Evolutionary conservation across 352 stramenopile species (phyloP).

Genomic region (Elongisporangium anandrum): DNA sequence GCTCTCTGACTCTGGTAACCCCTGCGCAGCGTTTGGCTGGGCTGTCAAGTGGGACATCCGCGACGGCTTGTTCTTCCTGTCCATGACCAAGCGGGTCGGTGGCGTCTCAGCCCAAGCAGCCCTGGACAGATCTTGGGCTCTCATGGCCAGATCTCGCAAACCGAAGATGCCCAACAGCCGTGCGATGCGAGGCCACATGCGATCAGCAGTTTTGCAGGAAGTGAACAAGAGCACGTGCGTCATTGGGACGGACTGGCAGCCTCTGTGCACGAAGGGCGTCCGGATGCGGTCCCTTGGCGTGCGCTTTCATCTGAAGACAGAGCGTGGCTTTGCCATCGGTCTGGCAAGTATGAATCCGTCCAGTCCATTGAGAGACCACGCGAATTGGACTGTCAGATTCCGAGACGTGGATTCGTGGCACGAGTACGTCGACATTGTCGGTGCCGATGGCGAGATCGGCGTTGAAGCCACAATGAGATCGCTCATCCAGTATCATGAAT

Average conservation of each 20-base stretch:
- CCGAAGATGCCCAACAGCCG: background rate
- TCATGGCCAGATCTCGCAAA: background rate
- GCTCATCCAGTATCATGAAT: constrained; percentile 29
- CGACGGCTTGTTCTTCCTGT: constrained; percentile 28
- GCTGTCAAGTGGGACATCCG: constrained; percentile 29
- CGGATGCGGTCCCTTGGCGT: constrained; percentile 30
- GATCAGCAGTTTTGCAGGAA: constrained; percentile 35
- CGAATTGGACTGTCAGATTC: background rate
- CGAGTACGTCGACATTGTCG: constrained; percentile 39
- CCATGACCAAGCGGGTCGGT: constrained; percentile 39
- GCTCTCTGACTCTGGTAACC: background rate
- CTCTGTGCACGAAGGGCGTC: constrained; percentile 24
- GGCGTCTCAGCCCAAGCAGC: constrained; percentile 33
- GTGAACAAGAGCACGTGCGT: constrained; percentile 36
- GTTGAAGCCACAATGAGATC: constrained; percentile 54
- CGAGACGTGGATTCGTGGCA: constrained; percentile 41
- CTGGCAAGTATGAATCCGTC: constrained; percentile 29
- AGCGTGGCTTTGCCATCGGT: constrained; percentile 25
- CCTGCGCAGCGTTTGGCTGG: constrained; percentile 49
- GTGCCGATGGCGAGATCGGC: constrained; percentile 18
- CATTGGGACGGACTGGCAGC: constrained; percentile 28
- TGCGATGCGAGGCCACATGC: constrained; percentile 20
- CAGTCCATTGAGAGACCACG: background rate
- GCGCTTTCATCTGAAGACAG: constrained; percentile 32
- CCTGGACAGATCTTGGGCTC: constrained; percentile 11